Conservation (phyloP, 1,284 basidiomycete species). For the Trichosporon coremiiforme region DNA sequence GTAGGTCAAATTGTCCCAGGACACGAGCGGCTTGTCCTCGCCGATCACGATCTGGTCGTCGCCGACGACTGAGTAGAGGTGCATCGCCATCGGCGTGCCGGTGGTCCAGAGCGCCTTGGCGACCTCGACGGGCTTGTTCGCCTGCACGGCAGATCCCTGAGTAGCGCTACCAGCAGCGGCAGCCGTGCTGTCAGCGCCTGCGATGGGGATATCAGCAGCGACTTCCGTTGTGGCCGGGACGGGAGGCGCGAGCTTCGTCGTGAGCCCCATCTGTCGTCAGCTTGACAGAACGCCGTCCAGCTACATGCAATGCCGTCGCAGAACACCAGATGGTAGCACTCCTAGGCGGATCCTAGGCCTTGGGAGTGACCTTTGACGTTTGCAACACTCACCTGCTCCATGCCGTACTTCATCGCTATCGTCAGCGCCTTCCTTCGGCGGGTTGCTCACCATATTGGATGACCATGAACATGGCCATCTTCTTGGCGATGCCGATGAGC, state of each 20-base stretch:
- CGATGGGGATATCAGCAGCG: constrained; percentile 18
- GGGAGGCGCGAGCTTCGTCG: constrained; percentile 11
- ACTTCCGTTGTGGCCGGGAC: constrained; percentile 29
- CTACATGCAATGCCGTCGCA: too few species aligned
- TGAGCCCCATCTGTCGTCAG: constrained; percentile 19
- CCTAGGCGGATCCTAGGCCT: too few species aligned
- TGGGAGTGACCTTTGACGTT: too few species aligned
- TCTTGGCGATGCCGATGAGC: constrained; percentile 30
- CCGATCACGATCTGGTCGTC: constrained; percentile 59
- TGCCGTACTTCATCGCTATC: constrained; percentile 49
- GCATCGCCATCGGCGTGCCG: constrained; percentile 61
- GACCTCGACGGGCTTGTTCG: constrained; percentile 20
- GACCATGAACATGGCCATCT: constrained; percentile 43
- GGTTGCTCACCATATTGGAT: constrained; percentile 46
- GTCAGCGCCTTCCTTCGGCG: constrained; percentile 16
- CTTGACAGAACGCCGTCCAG: background rate
- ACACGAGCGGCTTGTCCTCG: constrained; percentile 37
- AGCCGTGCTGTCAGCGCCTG: constrained; percentile 24
- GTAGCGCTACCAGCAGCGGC: background rate
- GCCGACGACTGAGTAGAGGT: constrained; percentile 62
- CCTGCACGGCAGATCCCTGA: constrained; percentile 19
- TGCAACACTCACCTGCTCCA: constrained; percentile 42
- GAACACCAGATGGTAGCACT: too few species aligned
- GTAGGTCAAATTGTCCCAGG: constrained; percentile 79
- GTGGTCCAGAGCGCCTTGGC: constrained; percentile 54